These are phyloP conservation scores for Nephelium lappaceum DNA, from an alignment of 345 rosid species.

Conservation along the genomic window DNA sequence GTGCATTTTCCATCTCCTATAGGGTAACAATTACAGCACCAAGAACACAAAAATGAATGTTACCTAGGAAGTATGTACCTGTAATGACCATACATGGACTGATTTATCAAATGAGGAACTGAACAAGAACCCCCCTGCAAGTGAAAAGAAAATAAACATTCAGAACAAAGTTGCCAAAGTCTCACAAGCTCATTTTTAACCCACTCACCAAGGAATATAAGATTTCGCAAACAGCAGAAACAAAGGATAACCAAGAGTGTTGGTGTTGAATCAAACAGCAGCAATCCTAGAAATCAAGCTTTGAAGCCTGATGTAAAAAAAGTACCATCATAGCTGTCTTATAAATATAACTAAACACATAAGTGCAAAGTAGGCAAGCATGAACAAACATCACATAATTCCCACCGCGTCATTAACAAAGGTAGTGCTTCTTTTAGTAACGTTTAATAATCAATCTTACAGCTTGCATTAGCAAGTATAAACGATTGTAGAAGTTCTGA, in stretches of 20 bases:
- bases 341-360: background rate
- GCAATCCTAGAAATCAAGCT: background rate
- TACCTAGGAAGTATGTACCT: slow-evolving; percentile 49
- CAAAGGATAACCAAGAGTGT: background rate
- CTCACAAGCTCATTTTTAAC: slow-evolving; percentile 8
- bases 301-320: background rate
- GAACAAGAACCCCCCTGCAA: slow-evolving; percentile 77
- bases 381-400: background rate
- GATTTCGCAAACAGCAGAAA: background rate
- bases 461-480: slow-evolving; percentile 11
- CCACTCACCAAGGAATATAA: background rate
- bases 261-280: background rate
- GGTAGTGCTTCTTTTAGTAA: background rate
- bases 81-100: slow-evolving; percentile 80
- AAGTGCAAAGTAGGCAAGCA: background rate
- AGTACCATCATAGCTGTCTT: background rate
- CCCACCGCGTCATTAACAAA: background rate
- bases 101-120: slow-evolving; percentile 87
- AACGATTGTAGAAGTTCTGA: slow-evolving; percentile 9
- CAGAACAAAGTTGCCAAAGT: slow-evolving; percentile 22
- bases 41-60: slow-evolving; percentile 9
- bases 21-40: background rate
- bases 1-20: background rate
- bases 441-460: background rate
- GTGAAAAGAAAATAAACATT: slow-evolving; percentile 23